phyloP scores from a whole-genome alignment of 768 basidiomycete genomes.

The Pleurotus djamor region DNA sequence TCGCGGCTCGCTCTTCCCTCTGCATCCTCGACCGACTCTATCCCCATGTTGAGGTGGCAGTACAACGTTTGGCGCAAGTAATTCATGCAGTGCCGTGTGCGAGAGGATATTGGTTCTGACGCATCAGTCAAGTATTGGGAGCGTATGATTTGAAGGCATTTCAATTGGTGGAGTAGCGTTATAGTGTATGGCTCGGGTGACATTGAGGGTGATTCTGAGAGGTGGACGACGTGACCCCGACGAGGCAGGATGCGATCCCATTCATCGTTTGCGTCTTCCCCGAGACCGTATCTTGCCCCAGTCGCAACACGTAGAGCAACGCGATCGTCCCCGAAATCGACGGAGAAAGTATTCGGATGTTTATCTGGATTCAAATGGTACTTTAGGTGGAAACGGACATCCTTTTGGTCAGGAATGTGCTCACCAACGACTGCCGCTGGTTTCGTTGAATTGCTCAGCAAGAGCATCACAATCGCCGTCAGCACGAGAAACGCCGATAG shows the following conservation, averaged over 20 bases:
- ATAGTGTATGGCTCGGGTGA: conserved; percentile 24
- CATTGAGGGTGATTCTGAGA: conserved; percentile 14
- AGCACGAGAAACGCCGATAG: background rate
- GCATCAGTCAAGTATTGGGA: conserved; percentile 13
- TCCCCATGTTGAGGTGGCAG: conserved; percentile 20
- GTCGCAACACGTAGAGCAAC: conserved; percentile 21
- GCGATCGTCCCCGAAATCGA: conserved; percentile 10
- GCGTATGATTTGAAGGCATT: conserved; percentile 33
- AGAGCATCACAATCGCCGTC: background rate
- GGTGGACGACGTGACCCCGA: conserved; percentile 24
- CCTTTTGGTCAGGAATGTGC: too few relatives aligned
- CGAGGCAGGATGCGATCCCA: conserved; percentile 25
- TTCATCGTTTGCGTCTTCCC: conserved; percentile 16
- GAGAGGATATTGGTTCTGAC: background rate
- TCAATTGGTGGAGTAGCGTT: conserved; percentile 36
- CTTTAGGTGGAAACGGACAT: too few relatives aligned
- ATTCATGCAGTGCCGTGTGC: conserved; percentile 25
- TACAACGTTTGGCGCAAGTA: conserved; percentile 29
- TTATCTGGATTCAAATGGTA: too few relatives aligned
- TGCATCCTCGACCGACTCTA: conserved; percentile 14
- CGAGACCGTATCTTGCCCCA: conserved; percentile 12
- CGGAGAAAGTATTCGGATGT: conserved; percentile 32
- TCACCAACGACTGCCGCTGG: background rate
- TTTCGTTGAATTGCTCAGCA: background rate
- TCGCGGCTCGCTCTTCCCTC: conserved; percentile 8